Evolutionary conservation across 768 basidiomycete genomes (phyloP).

Genomic region (Tulasnella sp.): DNA sequence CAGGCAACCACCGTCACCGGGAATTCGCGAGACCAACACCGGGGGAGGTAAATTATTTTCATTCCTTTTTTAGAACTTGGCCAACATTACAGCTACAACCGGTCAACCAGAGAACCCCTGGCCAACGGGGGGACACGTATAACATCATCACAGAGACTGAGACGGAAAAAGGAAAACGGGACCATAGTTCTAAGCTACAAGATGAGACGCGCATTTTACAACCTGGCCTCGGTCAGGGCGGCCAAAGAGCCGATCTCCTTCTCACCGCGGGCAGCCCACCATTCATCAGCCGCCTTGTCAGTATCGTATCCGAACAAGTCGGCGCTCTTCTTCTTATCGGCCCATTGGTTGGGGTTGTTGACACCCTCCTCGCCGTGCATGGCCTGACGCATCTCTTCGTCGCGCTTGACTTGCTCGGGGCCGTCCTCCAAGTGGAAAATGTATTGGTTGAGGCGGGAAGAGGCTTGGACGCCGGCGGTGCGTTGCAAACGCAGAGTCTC

Average conservation of each 20-base stretch:
- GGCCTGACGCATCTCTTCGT: conserved; percentile 38
- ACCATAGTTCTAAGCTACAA: too few relatives aligned
- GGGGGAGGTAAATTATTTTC: too few relatives aligned
- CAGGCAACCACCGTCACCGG: too few relatives aligned
- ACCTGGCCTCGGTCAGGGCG: neutral
- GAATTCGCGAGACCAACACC: too few relatives aligned
- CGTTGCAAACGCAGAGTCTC: conserved; percentile 40
- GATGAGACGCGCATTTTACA: neutral
- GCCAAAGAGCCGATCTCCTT: conserved; percentile 15
- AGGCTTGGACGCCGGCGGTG: conserved; percentile 37
- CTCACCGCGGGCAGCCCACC: conserved; percentile 15
- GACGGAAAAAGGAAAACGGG: too few relatives aligned
- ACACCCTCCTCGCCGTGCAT: conserved; percentile 28
- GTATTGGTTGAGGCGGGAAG: conserved; percentile 39
- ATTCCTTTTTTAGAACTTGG: too few relatives aligned
- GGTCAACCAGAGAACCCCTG: too few relatives aligned
- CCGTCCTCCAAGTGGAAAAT: conserved; percentile 49
- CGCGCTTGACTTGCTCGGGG: conserved; percentile 38
- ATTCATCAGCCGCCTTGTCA: conserved; percentile 15
- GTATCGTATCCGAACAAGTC: conserved; percentile 32
- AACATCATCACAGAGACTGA: too few relatives aligned
- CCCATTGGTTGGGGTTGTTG: conserved; percentile 45
- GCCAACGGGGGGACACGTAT: too few relatives aligned
- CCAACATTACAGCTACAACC: too few relatives aligned
- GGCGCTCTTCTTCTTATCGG: conserved; percentile 39